Evolutionary conservation across 1,284 basidiomycete species (phyloP).

Genomic region (Ustilago bromivora): DNA sequence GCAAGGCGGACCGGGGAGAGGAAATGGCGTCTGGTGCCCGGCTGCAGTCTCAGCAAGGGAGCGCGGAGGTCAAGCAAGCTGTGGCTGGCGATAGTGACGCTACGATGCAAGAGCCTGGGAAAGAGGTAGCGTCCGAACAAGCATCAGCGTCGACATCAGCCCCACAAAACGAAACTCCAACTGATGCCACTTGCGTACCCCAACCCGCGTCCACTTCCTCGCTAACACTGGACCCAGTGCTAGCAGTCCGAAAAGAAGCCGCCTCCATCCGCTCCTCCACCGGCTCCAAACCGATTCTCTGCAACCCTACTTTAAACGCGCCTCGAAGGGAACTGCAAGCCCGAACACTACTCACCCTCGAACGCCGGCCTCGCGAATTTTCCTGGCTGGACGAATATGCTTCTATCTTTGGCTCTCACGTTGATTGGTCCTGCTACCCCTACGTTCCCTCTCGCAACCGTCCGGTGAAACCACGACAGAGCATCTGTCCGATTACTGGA

Average conservation of each 20-base stretch:
- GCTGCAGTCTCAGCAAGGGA: background rate
- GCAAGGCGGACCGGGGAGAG: too few species aligned
- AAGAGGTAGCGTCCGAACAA: background rate
- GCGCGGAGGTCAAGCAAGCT: background rate
- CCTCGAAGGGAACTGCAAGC: slow-evolving; percentile 30
- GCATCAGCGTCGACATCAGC: background rate
- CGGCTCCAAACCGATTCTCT: background rate
- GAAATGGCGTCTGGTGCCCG: too few species aligned
- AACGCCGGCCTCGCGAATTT: slow-evolving; percentile 40
- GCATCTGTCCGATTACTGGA: slow-evolving; percentile 72
- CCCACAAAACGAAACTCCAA: too few species aligned
- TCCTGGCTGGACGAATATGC: slow-evolving; percentile 79
- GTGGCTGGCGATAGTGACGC: background rate
- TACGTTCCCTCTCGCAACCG: slow-evolving; percentile 70
- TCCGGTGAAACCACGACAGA: slow-evolving; percentile 69
- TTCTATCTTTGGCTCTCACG: slow-evolving; percentile 78
- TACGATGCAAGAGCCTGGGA: background rate
- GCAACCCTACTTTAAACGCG: background rate
- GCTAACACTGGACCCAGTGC: slow-evolving; percentile 45
- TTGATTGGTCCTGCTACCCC: slow-evolving; percentile 70
- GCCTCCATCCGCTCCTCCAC: slow-evolving; percentile 1
- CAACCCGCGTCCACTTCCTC: background rate
- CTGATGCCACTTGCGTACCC: background rate
- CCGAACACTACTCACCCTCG: slow-evolving; percentile 57
- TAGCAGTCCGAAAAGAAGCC: slow-evolving; percentile 37